A percentile compares a stretch with the other conserved stretches of the same genome.
Evolutionary conservation across 371 early-diverging fungal species (phyloP).

Genomic region (Mucor irregularis): DNA sequence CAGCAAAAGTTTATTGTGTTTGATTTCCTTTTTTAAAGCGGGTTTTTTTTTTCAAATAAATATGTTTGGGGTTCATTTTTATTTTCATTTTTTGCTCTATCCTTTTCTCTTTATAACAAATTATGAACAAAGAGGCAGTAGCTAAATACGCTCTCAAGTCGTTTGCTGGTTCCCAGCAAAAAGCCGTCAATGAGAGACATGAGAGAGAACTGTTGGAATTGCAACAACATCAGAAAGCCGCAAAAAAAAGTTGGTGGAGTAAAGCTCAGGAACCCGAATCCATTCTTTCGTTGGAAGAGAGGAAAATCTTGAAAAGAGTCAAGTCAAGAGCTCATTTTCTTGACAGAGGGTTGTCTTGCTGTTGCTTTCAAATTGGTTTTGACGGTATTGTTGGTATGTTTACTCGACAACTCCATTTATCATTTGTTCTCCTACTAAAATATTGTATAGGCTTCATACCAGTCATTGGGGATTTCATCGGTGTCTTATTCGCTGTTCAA

Average conservation of each 20-base stretch:
- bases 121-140: conserved; percentile 19
- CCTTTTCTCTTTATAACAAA: not conserved
- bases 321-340: conserved; percentile 40
- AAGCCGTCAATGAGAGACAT: not conserved
- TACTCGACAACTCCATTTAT: not conserved
- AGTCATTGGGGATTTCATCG: conserved; percentile 47
- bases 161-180: not conserved
- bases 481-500: conserved; percentile 36
- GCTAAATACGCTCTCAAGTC: conserved; percentile 23
- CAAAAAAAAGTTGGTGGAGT: conserved; percentile 36
- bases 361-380: conserved; percentile 50
- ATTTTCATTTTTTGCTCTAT: not conserved
- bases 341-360: conserved; percentile 43
- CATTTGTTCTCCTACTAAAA: not conserved
- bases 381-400: conserved; percentile 50
- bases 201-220: not conserved
- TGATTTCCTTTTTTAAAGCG: conserved; percentile 2
- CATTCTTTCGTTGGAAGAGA: conserved; percentile 30
- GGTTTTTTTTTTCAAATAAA: not conserved
- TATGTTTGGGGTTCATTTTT: too few relatives aligned
- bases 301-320: conserved; percentile 32
- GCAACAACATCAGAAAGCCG: not conserved
- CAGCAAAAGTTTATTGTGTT: conserved; percentile 36
- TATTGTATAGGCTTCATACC: conserved; percentile 45
- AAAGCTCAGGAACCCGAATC: conserved; percentile 27